These are phyloP conservation scores for Amanita polypyramis DNA, from an alignment of 768 basidiomycete species.

Conservation along the genomic window DNA sequence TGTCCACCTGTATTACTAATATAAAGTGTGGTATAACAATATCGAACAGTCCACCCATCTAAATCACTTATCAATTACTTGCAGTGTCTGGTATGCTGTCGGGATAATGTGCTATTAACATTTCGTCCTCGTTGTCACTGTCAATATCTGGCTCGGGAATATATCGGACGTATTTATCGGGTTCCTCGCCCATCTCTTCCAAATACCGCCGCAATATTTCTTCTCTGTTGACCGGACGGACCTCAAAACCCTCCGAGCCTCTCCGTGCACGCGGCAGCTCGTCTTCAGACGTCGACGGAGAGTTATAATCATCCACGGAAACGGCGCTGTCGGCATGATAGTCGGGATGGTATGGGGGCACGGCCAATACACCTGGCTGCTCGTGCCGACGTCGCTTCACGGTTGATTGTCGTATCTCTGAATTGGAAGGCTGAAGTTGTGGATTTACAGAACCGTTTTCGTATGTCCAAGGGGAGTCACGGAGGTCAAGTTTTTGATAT, in stretches of 20 bases:
- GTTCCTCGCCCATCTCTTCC: slow-evolving; percentile 38
- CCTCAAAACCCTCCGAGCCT: slow-evolving; percentile 81
- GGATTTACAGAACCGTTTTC: slow-evolving; percentile 73
- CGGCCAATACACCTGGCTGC: slow-evolving; percentile 29
- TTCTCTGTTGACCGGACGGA: slow-evolving; percentile 50
- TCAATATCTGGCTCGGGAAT: slow-evolving; percentile 44
- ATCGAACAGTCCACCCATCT: background rate
- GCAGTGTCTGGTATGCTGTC: background rate
- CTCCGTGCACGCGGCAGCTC: slow-evolving; percentile 33
- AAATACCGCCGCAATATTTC: slow-evolving; percentile 53
- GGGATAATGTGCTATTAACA: background rate
- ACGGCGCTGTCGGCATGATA: slow-evolving; percentile 33
- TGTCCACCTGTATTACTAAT: background rate
- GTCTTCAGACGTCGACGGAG: slow-evolving; percentile 19
- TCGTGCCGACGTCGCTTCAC: slow-evolving; percentile 15
- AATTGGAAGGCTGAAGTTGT: slow-evolving; percentile 52
- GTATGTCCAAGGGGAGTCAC: slow-evolving; percentile 78
- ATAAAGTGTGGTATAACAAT: background rate
- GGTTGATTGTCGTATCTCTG: slow-evolving; percentile 20
- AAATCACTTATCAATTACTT: background rate
- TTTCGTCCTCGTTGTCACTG: slow-evolving; percentile 21
- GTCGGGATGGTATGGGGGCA: slow-evolving; percentile 75
- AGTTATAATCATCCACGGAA: slow-evolving; percentile 18
- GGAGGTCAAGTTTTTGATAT: slow-evolving; percentile 32
- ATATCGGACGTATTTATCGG: slow-evolving; percentile 59